Base-by-base conservation (phyloP, 208 protist species). In the Leishmania mexicana region DNA sequence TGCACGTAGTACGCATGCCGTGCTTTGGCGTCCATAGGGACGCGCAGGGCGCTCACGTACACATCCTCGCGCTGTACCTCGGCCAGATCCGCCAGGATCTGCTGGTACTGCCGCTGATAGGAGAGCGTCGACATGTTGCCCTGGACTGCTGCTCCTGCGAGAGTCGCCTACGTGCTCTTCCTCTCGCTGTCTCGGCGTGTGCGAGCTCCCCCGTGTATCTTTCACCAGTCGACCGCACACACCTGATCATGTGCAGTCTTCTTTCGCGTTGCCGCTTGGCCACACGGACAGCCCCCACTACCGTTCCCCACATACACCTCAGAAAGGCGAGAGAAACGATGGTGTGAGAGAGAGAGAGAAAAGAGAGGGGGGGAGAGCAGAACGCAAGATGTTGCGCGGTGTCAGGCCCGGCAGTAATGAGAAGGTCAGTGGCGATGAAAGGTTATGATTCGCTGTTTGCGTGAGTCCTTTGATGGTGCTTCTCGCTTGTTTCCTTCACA, bases 51-150 rank as follows among this genome's bases (percentile, higher is more conserved):
- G 8, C 83, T 86, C 31, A 95, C 75, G 31, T 86, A 76, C 3
- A 81, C 79, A 72, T 98, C 96, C 80, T 96, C 90, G 47, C 85
- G 81, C 79, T 95, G 94, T 15, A 95, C 75, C 35, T 90, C 85
- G 2, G 42, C 78, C 15, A 98, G 84, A 76, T 97, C 94, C 1
- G 87, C 85, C 40, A 98, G 84, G 38, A 91, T 83, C 75, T 97
- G 89, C 83, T 92, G 91, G 81, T 97, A 96, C 80, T 94, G 79
- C 35, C 88, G 81, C 83, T 97, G 93, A 49, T 93, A 93, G 0
- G 94, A 92, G 2, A 96, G 76, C 1, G 88, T 89, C 2, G 96
- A 98, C 96, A 98, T 98, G 45, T 17, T 47, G 68, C 3, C 38
- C 7, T 71, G 42, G 4, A 19, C 7, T 73, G 19, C 24, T 51